Evolutionary conservation across 768 basidiomycete genomes (phyloP).

Genomic region (Nidularia pulvinata): DNA sequence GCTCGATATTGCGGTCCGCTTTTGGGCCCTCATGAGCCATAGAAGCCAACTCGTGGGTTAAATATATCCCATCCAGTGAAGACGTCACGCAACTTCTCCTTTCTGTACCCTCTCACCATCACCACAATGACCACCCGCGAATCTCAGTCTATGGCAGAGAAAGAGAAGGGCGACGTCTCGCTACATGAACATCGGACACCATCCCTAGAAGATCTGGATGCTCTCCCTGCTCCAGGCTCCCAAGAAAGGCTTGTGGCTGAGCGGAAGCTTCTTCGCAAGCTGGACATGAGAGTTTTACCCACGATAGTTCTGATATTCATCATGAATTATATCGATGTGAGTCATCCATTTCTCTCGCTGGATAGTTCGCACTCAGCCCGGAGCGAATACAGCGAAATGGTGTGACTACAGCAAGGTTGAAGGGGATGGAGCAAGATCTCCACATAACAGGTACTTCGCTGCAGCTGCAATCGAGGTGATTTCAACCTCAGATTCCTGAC

Average conservation of each 20-base stretch:
- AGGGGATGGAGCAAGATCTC: constrained; percentile 50
- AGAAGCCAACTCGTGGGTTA: no score
- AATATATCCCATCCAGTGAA: no score
- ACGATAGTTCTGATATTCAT: constrained; percentile 59
- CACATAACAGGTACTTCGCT: constrained; percentile 33
- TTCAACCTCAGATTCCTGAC: no score
- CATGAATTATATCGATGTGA: constrained; percentile 71
- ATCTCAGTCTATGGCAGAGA: constrained; percentile 2
- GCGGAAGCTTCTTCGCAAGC: constrained; percentile 47
- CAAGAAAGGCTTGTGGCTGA: constrained; percentile 32
- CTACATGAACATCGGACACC: constrained; percentile 7
- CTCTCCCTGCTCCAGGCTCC: not conserved
- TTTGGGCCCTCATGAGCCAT: no score
- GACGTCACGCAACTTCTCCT: not conserved
- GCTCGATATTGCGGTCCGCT: no score
- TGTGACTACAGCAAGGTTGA: constrained; percentile 46
- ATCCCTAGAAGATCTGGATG: not conserved
- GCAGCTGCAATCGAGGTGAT: not conserved
- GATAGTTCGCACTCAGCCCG: not conserved
- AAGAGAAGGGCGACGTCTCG: constrained; percentile 12
- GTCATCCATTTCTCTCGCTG: constrained; percentile 4
- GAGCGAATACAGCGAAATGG: constrained; percentile 36
- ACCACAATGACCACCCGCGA: not conserved
- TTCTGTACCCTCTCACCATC: not conserved
- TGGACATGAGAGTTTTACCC: constrained; percentile 56